Percentiles rank a stretch among this genome's conserved stretches.
These are phyloP conservation scores for Cryphonectria nitschkei DNA, from an alignment of 2,329 filamentous ascomycete species.

Conservation along the genomic window DNA sequence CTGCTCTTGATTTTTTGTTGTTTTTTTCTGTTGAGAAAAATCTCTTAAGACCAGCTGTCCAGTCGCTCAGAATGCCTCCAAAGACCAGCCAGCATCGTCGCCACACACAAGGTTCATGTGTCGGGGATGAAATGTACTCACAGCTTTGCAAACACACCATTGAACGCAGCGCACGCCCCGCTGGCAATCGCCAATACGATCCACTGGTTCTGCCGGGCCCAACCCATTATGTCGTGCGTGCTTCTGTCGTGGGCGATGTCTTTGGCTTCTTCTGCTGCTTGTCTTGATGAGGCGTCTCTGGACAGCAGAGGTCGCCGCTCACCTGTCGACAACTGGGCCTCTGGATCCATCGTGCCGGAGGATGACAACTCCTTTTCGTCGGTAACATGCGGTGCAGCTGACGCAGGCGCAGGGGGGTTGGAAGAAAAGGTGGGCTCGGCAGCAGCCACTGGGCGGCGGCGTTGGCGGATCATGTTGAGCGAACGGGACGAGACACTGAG, in stretches of 20 bases:
- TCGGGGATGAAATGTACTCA: conserved; percentile 45
- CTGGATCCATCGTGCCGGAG: conserved; percentile 2
- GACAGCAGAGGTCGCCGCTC: conserved; percentile 35
- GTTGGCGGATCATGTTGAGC: conserved; percentile 32
- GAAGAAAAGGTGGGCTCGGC: conserved; percentile 19
- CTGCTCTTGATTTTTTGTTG: too few species aligned
- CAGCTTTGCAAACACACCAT: conserved; percentile 84
- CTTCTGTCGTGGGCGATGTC: conserved; percentile 5
- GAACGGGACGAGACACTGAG: conserved; percentile 16
- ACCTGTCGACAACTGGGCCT: conserved; percentile 16
- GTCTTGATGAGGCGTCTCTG: conserved; percentile 18
- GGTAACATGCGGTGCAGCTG: conserved; percentile 14
- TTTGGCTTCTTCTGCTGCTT: neutral
- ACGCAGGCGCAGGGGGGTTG: conserved; percentile 23
- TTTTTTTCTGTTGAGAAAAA: too few species aligned
- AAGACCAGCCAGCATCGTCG: neutral
- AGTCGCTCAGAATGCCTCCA: neutral
- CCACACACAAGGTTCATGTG: neutral
- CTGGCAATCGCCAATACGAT: conserved; percentile 73
- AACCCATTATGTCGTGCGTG: conserved; percentile 32
- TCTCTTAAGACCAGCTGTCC: neutral
- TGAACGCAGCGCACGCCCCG: conserved; percentile 78
- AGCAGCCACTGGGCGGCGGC: conserved; percentile 26
- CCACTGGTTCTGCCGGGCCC: conserved; percentile 53
- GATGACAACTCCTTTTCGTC: conserved; percentile 2